Conservation (phyloP, 495 filamentous ascomycete species). For the Aspergillus avenaceus region DNA sequence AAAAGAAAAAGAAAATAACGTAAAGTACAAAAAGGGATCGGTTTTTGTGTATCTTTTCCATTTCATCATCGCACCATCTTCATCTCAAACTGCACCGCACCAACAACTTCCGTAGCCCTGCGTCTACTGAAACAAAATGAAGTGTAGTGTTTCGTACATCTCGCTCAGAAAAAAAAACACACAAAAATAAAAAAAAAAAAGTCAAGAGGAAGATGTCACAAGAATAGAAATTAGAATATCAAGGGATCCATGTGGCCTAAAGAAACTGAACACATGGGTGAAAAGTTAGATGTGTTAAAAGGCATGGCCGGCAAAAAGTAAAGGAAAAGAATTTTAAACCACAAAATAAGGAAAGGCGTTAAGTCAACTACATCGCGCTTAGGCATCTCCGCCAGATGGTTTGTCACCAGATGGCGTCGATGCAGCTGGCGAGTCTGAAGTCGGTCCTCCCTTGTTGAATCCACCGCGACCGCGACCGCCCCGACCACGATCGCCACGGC, state of each 20-base stretch:
- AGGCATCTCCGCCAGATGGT: constrained; percentile 46
- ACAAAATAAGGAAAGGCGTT: constrained; percentile 10
- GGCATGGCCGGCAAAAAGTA: constrained; percentile 7
- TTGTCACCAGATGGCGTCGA: constrained; percentile 50
- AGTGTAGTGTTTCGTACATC: constrained; percentile 6
- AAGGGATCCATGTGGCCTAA: constrained; percentile 3
- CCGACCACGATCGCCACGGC: constrained; percentile 39
- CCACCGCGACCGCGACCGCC: constrained; percentile 45
- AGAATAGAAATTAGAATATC: constrained; percentile 16
- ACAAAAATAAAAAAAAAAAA: constrained; percentile 2
- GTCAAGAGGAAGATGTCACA: constrained; percentile 15
- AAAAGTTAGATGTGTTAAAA: constrained; percentile 8
- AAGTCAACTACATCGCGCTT: constrained; percentile 20
- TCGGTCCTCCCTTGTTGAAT: constrained; percentile 44
- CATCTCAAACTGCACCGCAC: constrained; percentile 1
- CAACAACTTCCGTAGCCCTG: not conserved
- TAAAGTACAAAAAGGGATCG: constrained; percentile 13
- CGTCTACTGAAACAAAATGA: constrained; percentile 5
- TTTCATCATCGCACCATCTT: constrained; percentile 1
- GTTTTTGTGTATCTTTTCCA: not conserved
- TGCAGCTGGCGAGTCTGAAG: constrained; percentile 46
- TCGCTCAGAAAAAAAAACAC: constrained; percentile 8
- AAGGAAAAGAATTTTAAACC: constrained; percentile 10
- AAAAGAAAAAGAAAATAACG: constrained; percentile 10
- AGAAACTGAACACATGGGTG: constrained; percentile 4